These are phyloP conservation scores for Fistulinella prunicolor DNA, from an alignment of 768 basidiomycete species.

Conservation along the genomic window DNA sequence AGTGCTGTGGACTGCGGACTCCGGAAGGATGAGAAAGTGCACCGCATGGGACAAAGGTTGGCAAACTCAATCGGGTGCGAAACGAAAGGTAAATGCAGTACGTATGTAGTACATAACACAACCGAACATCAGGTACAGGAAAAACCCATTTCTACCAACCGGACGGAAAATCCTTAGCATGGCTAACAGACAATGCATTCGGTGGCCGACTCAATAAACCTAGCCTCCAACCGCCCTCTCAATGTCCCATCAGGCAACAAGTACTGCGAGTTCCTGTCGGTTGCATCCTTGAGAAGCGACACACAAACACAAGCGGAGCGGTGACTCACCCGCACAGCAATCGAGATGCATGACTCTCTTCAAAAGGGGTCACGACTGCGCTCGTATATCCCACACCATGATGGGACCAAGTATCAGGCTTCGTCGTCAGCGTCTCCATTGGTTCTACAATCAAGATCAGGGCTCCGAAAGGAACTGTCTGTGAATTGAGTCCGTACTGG, in stretches of 20 bases:
- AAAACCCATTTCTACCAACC: no score
- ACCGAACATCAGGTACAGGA: no score
- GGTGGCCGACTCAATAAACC: constrained; percentile 8
- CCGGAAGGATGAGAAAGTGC: constrained; percentile 46
- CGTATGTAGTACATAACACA: no score
- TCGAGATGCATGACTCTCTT: not conserved
- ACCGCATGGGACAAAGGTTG: constrained; percentile 46
- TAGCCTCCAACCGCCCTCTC: constrained; percentile 15
- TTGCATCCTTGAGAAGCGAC: not conserved
- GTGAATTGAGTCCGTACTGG: not conserved
- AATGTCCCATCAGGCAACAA: constrained; percentile 19
- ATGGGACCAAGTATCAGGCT: constrained; percentile 16
- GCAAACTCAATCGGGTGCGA: no score
- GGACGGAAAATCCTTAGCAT: not conserved
- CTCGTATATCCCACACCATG: constrained; percentile 12
- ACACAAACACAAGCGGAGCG: not conserved
- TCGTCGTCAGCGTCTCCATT: constrained; percentile 1
- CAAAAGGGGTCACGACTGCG: constrained; percentile 7
- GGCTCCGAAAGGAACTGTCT: no score
- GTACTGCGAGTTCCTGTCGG: constrained; percentile 13
- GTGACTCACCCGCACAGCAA: constrained; percentile 10
- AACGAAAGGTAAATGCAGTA: no score
- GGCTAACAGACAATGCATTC: constrained; percentile 15
- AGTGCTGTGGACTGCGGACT: constrained; percentile 1
- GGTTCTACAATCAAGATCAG: not conserved